Conservation (phyloP, 768 basidiomycete species). For the Fistulinella prunicolor region DNA sequence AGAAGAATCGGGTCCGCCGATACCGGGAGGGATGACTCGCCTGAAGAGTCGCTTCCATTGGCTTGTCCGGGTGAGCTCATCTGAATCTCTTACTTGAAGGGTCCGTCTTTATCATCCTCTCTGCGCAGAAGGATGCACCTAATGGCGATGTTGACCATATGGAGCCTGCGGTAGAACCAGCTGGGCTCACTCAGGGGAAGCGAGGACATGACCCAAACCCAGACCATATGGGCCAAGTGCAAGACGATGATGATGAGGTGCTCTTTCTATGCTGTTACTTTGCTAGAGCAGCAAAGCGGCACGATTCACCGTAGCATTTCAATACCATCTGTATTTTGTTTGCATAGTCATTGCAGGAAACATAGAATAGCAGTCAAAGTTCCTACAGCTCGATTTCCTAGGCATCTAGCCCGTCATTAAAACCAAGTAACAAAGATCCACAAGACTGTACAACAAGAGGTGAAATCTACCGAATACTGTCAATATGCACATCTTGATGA, state of each 20-base stretch:
- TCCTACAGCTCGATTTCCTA: neutral
- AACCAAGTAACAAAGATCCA: conserved; percentile 4
- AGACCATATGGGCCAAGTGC: neutral
- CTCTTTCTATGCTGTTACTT: conserved; percentile 28
- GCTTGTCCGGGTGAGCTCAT: conserved; percentile 15
- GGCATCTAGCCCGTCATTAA: neutral
- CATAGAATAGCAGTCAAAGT: neutral
- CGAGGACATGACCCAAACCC: conserved; percentile 3
- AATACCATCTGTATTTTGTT: conserved; percentile 1
- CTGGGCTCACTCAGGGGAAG: neutral
- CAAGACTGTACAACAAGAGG: conserved; percentile 14
- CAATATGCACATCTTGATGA: neutral
- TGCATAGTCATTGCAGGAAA: neutral
- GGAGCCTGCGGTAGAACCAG: neutral
- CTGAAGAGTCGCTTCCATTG: conserved; percentile 12
- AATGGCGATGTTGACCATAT: neutral
- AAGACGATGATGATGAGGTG: conserved; percentile 18
- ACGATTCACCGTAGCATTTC: conserved; percentile 5
- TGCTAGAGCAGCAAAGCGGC: conserved; percentile 17
- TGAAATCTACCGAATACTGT: neutral
- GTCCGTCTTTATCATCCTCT: conserved; percentile 1
- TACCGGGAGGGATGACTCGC: neutral
- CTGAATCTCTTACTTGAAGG: no score
- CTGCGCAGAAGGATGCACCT: conserved; percentile 3
- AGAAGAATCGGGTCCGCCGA: neutral